Conservation (phyloP, 176 grass and related monocot species). For the Aegilops tauschii region DNA sequence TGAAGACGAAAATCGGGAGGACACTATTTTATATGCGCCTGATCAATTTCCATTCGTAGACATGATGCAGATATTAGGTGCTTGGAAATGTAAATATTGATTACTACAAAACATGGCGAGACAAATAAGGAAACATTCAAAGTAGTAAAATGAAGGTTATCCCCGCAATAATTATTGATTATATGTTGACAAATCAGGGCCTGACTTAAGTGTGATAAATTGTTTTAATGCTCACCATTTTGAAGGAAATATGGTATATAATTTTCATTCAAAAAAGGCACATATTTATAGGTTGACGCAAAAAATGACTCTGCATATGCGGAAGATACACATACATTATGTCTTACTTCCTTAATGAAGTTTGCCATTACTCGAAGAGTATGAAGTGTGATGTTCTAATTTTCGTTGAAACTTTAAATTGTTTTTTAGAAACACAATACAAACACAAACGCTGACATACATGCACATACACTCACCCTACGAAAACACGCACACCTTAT, state of each 20-base stretch:
- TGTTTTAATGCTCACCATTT: not conserved
- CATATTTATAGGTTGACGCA: not conserved
- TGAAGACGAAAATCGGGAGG: too few species aligned
- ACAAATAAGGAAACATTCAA: too few species aligned
- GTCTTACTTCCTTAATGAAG: not conserved
- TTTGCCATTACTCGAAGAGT: not conserved
- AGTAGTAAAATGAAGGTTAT: not conserved
- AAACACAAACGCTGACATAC: too few species aligned
- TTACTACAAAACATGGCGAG: not conserved
- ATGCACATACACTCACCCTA: too few species aligned
- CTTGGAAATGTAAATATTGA: not conserved
- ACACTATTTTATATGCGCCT: too few species aligned
- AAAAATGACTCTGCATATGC: not conserved
- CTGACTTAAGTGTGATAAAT: not conserved
- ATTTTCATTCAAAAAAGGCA: not conserved
- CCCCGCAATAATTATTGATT: not conserved
- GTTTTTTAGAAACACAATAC: not conserved
- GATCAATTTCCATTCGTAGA: not conserved
- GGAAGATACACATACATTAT: not conserved
- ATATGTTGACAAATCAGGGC: not conserved
- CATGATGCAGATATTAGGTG: not conserved
- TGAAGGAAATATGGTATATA: not conserved
- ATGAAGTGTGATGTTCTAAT: not conserved
- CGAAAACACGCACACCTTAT: too few species aligned
- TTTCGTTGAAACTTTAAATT: not conserved